Conservation (phyloP, 345 rosid species). For the Eucalyptus globulus region DNA sequence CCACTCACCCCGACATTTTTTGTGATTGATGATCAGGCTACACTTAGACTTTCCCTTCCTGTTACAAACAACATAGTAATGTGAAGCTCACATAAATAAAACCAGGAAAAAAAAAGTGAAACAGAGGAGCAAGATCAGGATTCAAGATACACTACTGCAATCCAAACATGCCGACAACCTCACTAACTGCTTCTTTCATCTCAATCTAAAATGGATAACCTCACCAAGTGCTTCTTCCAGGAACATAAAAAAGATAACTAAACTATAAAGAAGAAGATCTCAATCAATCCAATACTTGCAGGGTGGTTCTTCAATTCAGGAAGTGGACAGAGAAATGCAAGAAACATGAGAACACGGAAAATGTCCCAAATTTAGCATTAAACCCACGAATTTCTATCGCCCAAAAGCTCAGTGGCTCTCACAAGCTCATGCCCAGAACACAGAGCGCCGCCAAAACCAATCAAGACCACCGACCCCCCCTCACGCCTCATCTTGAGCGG, state of each 20-base stretch:
- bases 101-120: neutral
- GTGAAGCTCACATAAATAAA: neutral
- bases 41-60: neutral
- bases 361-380: neutral
- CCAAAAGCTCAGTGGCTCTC: neutral
- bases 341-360: neutral
- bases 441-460: neutral
- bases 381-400: neutral
- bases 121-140: neutral
- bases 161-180: neutral
- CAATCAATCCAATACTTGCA: neutral
- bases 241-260: neutral
- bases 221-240: neutral
- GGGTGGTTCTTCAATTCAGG: neutral
- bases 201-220: neutral
- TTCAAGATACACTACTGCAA: neutral
- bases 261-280: neutral
- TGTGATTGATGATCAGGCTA: neutral
- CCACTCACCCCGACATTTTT: neutral
- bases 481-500: neutral
- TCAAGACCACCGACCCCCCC: neutral
- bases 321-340: neutral
- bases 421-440: neutral
- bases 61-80: neutral
- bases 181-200: neutral